A percentile compares a stretch with the other conserved stretches of the same genome.
Conservation (phyloP, 371 early-diverging fungal genomes). For the Apophysomyces elegans region DNA sequence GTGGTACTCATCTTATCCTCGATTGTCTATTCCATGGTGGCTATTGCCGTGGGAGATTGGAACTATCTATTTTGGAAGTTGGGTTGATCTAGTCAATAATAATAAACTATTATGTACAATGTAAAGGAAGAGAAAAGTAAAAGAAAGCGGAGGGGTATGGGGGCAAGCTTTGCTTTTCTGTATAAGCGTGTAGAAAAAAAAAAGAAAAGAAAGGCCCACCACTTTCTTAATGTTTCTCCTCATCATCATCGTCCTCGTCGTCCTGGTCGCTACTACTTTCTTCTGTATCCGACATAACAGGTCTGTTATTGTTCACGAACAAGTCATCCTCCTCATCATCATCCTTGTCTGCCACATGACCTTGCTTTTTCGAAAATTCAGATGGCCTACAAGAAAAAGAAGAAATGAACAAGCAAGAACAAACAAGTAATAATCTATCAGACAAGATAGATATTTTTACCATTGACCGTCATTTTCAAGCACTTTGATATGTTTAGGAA, state of each 20-base stretch:
- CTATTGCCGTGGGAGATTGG: constrained; percentile 29
- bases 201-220: too few relatives aligned
- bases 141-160: constrained; percentile 1
- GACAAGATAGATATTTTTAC: constrained; percentile 37
- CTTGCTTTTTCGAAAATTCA: constrained; percentile 38
- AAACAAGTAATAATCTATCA: not conserved
- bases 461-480: constrained; percentile 67
- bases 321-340: constrained; percentile 59
- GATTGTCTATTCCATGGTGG: constrained; percentile 23
- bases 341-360: constrained; percentile 26
- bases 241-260: constrained; percentile 33
- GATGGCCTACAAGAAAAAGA: constrained; percentile 28
- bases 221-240: not conserved
- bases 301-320: constrained; percentile 71
- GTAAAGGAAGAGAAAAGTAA: not conserved
- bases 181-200: not conserved
- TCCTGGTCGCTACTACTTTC: not conserved
- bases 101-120: not conserved
- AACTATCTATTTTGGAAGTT: not conserved
- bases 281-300: constrained; percentile 45
- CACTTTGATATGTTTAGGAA: constrained; percentile 77
- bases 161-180: not conserved
- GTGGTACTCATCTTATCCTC: constrained; percentile 24
- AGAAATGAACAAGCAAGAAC: not conserved
- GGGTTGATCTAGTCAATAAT: constrained; percentile 8